These are phyloP conservation scores for Filosporella fistucella DNA, from an alignment of 495 filamentous ascomycete species.

Conservation along the genomic window DNA sequence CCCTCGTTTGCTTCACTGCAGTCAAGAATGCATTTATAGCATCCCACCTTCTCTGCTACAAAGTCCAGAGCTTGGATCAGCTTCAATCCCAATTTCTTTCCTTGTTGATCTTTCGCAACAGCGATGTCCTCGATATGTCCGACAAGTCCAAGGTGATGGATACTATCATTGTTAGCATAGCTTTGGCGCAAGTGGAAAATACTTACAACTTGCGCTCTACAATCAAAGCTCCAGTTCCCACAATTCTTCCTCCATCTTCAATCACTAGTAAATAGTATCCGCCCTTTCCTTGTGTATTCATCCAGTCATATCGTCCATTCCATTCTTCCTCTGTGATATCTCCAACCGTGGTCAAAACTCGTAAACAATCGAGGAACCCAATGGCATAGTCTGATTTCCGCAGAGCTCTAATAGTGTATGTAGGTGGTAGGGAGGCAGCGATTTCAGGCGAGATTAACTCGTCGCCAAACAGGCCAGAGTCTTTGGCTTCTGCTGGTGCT, in stretches of 20 bases:
- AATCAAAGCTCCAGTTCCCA: conserved; percentile 83
- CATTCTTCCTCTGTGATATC: conserved; percentile 75
- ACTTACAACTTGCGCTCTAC: conserved; percentile 80
- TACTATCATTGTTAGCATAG: conserved; percentile 36
- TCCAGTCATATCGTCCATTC: conserved; percentile 78
- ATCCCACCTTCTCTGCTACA: conserved; percentile 78
- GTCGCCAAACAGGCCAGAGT: conserved; percentile 66
- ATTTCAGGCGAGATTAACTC: conserved; percentile 76
- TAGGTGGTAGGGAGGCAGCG: conserved; percentile 63
- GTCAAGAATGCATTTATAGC: conserved; percentile 77
- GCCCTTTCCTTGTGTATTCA: conserved; percentile 63
- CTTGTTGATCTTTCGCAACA: conserved; percentile 88
- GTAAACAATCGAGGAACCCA: conserved; percentile 84
- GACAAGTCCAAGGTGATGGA: conserved; percentile 70
- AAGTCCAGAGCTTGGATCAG: conserved; percentile 93
- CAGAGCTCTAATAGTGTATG: conserved; percentile 80
- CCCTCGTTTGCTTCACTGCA: conserved; percentile 78
- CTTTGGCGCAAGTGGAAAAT: not conserved
- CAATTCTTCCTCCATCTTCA: conserved; percentile 66
- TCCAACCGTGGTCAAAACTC: conserved; percentile 89
- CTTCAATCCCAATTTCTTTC: conserved; percentile 89
- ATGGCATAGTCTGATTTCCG: conserved; percentile 70
- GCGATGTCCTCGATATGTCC: conserved; percentile 99
- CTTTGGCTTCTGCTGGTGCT: conserved; percentile 19
- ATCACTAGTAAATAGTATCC: conserved; percentile 85